A percentile compares a stretch with the other conserved stretches of the same genome.
Conservation (phyloP, 2,329 filamentous ascomycete species). For the Ascochyta clinopodiicola region DNA sequence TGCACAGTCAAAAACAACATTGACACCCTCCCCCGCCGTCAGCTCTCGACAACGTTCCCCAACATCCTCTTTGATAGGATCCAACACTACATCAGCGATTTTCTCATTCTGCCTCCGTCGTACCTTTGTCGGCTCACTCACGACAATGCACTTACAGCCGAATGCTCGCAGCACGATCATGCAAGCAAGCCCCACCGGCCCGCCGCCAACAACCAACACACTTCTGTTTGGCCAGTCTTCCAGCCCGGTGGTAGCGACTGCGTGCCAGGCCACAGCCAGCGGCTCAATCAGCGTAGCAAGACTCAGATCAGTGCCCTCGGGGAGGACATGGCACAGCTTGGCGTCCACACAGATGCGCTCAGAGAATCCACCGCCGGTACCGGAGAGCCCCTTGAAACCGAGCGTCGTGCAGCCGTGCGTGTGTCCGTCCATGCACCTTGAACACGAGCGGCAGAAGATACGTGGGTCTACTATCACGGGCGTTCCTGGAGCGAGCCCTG, state of each 20-base stretch:
- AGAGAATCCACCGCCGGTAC: slow-evolving; percentile 37
- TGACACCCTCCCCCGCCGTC: slow-evolving; percentile 39
- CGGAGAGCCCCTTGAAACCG: slow-evolving; percentile 37
- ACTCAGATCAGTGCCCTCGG: slow-evolving; percentile 31
- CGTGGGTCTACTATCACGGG: slow-evolving; percentile 40
- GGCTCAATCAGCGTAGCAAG: slow-evolving; percentile 40
- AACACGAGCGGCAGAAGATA: slow-evolving; percentile 36
- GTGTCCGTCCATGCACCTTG: slow-evolving; percentile 19
- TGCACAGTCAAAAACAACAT: slow-evolving; percentile 47
- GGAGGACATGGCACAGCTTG: slow-evolving; percentile 30
- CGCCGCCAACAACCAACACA: slow-evolving; percentile 37
- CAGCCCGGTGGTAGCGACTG: slow-evolving; percentile 18
- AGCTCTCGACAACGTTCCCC: slow-evolving; percentile 34
- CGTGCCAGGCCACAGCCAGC: slow-evolving; percentile 42
- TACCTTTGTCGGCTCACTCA: slow-evolving; percentile 34
- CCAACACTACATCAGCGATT: slow-evolving; percentile 35
- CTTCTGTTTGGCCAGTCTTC: slow-evolving; percentile 19
- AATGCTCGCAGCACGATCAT: slow-evolving; percentile 27
- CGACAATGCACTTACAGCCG: slow-evolving; percentile 30
- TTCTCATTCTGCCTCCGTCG: slow-evolving; percentile 30
- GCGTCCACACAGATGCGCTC: slow-evolving; percentile 33
- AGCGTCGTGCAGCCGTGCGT: slow-evolving; percentile 32
- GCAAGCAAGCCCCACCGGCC: slow-evolving; percentile 36
- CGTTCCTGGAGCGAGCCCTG: slow-evolving; percentile 30
- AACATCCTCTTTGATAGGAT: slow-evolving; percentile 37